Base-by-base conservation (phyloP, 208 protist species). In the Acanthamoeba triangularis region DNA sequence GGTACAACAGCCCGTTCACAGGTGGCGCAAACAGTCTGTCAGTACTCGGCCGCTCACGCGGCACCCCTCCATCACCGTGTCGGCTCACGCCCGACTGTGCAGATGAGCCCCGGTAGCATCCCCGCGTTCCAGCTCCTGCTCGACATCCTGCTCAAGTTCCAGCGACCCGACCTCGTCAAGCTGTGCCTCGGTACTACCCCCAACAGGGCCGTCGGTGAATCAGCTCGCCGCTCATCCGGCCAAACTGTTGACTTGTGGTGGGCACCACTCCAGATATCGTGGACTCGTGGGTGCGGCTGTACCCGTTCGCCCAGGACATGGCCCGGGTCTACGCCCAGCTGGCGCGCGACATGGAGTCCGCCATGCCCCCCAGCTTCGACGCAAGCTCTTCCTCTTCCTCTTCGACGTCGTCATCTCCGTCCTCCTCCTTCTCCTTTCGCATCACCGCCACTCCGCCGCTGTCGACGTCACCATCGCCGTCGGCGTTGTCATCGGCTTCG, bases 31-130 rank as follows among this genome's bases (percentile, higher is more conserved):
- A 25, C 63, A 23, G 6, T 72, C 30, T 35, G 63, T 33, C 6
- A 6, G 20, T 16, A 72, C 28, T 28, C 63, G 6, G 10, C 30
- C 4, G 5, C 63, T 41, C 37, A 41, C 37, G 1, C 37, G 37
- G 37, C 37, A 67, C 23, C 28, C 16, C 1, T 5, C 61, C 23
- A 5, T 1, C 23, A 3, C 1, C 61, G 3, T 67, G 61, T n/a
- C 28, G 3, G 16, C 16, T 67, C 61, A 3, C 61, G 23, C 28
- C 28, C 61, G 37, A 41, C 37, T 41, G 37, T 41, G 33, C 67
- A 76, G 67, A 82, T 82, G 41, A 82, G 74, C 20, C 74, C 33
- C 37, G 74, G 74, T 14, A 52, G 20, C 35, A 82, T 82, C 25
- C 74, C 74, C 74, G 37, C 49, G 23, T 18, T 82, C 14, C 33